A percentile compares a stretch with the other conserved stretches of the same genome.
phyloP scores from a whole-genome alignment of 768 basidiomycete species.

The Boletus subcaerulescens region DNA sequence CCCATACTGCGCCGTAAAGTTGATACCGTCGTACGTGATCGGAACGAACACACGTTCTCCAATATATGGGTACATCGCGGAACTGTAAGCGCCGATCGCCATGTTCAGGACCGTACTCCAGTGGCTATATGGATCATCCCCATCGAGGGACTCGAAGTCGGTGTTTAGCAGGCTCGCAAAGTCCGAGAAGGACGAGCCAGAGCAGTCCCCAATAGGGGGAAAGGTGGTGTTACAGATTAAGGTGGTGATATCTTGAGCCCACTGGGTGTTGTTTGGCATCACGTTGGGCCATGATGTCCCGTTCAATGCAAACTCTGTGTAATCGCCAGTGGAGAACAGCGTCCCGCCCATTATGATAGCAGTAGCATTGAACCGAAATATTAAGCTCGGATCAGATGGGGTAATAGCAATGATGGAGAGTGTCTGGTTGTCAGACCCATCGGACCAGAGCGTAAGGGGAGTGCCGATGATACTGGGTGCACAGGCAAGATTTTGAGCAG shows the following conservation, averaged over 20 bases:
- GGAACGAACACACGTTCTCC: background rate
- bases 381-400: background rate
- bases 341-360: constrained; percentile 5
- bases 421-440: constrained; percentile 4
- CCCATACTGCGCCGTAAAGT: background rate
- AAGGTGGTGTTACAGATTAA: constrained; percentile 10
- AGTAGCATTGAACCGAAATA: constrained; percentile 10
- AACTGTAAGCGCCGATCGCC: constrained; percentile 10
- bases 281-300: constrained; percentile 13
- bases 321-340: constrained; percentile 4
- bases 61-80: background rate
- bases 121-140: background rate
- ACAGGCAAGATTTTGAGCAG: constrained; percentile 10
- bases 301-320: constrained; percentile 12
- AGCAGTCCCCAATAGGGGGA: background rate
- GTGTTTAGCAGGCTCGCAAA: background rate
- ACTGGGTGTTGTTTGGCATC: constrained; percentile 4
- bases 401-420: constrained; percentile 3
- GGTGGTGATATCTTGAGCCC: constrained; percentile 18
- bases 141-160: fast-evolving
- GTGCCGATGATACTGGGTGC: fast-evolving
- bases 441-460: constrained; percentile 1
- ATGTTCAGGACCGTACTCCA: constrained; percentile 8
- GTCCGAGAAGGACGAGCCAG: constrained; percentile 1
- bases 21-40: background rate